Conservation (phyloP, 768 basidiomycete species). For the Nidularia sp. region DNA sequence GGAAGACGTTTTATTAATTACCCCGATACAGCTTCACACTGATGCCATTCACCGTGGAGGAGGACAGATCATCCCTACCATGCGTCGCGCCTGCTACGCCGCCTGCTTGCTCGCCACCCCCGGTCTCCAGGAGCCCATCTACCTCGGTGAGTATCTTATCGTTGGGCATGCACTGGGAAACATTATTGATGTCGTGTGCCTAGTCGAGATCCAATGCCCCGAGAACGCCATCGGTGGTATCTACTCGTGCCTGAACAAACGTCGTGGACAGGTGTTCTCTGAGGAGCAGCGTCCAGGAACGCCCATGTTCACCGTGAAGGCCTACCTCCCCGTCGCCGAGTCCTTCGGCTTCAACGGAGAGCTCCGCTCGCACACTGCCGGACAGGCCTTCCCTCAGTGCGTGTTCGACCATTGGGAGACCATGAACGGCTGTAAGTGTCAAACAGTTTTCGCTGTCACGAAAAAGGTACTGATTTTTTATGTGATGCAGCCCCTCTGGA, state of each 20-base stretch:
- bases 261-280: constrained; percentile 97
- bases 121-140: constrained; percentile 93
- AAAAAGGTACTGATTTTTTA: constrained; percentile 5
- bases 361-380: constrained; percentile 86
- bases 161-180: not conserved
- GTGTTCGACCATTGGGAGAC: constrained; percentile 93
- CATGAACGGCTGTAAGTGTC: constrained; percentile 73
- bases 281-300: constrained; percentile 97
- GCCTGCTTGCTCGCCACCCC: constrained; percentile 91
- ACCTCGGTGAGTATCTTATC: constrained; percentile 58
- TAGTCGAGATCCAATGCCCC: constrained; percentile 97
- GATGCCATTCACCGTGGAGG: constrained; percentile 99
- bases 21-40: constrained; percentile 70
- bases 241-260: constrained; percentile 90
- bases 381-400: constrained; percentile 97
- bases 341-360: constrained; percentile 98
- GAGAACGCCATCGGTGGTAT: constrained; percentile 97
- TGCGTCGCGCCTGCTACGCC: constrained; percentile 94
- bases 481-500: constrained; percentile 63
- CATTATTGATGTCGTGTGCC: constrained; percentile 7
- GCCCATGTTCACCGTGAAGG: constrained; percentile 99
- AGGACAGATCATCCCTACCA: constrained; percentile 97
- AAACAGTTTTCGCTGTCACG: not conserved
- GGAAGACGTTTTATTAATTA: constrained; percentile 1
- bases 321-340: constrained; percentile 87